phyloP scores from a whole-genome alignment of 2,329 filamentous ascomycete genomes.

The Aspergillus terreus region DNA sequence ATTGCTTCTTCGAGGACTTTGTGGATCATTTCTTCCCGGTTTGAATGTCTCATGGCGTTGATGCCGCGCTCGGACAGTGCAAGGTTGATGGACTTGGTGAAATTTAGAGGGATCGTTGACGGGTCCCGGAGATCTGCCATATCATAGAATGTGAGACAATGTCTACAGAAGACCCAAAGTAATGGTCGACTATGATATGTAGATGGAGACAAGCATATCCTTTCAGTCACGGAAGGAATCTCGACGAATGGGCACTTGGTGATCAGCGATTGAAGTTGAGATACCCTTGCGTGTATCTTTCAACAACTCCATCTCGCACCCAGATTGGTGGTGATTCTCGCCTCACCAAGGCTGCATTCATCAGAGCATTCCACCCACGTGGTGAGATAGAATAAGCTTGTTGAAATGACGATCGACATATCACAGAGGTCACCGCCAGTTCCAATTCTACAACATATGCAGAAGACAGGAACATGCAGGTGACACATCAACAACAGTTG shows the following conservation, averaged over 20 bases:
- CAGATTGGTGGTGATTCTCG: no score
- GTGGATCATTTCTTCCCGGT: slow-evolving; percentile 64
- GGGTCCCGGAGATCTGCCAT: slow-evolving; percentile 76
- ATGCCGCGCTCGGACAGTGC: slow-evolving; percentile 92
- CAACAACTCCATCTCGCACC: no score
- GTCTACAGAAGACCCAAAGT: not conserved
- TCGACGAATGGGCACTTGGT: no score
- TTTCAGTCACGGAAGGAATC: no score
- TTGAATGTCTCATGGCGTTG: slow-evolving; percentile 73
- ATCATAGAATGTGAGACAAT: slow-evolving; percentile 8
- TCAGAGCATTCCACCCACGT: no score
- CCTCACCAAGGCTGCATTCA: no score
- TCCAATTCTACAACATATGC: not conserved
- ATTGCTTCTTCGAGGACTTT: slow-evolving; percentile 74
- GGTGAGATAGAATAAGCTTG: no score
- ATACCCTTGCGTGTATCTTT: no score
- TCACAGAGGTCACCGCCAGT: not conserved
- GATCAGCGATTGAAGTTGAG: no score
- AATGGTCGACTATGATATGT: not conserved
- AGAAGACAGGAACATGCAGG: not conserved
- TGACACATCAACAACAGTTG: not conserved
- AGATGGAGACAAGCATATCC: not conserved
- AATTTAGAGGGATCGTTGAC: slow-evolving; percentile 80
- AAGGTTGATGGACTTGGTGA: slow-evolving; percentile 97
- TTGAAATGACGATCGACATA: not conserved